Evolutionary conservation across 2,329 filamentous ascomycete genomes (phyloP).

Genomic region (Xylaria sp.): DNA sequence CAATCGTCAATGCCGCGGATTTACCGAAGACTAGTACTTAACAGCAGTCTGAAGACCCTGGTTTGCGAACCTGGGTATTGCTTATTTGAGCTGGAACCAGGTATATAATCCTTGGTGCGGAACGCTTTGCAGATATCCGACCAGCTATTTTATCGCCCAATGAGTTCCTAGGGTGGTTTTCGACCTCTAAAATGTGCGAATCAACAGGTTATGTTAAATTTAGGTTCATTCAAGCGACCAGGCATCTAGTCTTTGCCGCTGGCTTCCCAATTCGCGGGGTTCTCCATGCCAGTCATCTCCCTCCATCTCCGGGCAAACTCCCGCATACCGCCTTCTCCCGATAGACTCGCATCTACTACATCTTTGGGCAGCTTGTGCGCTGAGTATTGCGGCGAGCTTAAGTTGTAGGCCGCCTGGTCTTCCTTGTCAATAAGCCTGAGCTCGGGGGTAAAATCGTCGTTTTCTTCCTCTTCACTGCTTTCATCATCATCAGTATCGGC

Average conservation of each 20-base stretch:
- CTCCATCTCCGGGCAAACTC: conserved; percentile 84
- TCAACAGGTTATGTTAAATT: neutral
- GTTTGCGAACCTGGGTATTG: neutral
- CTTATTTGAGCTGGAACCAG: neutral
- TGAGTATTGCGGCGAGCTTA: conserved; percentile 86
- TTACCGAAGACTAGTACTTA: neutral
- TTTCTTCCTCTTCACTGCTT: conserved; percentile 55
- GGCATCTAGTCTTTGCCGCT: conserved; percentile 17
- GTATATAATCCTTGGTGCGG: neutral
- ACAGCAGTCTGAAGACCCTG: neutral
- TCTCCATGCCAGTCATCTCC: conserved; percentile 56
- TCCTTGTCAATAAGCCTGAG: conserved; percentile 83
- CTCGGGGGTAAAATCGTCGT: conserved; percentile 74
- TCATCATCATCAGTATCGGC: conserved; percentile 53
- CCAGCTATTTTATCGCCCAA: neutral
- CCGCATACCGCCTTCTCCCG: conserved; percentile 78
- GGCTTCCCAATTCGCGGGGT: conserved; percentile 46
- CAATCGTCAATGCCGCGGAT: neutral
- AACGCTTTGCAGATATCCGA: neutral
- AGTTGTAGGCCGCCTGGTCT: conserved; percentile 89
- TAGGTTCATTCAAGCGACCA: neutral
- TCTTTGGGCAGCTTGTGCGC: conserved; percentile 96
- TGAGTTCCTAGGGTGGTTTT: neutral
- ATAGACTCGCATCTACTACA: conserved; percentile 77
- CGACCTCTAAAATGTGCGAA: neutral